phyloP scores from a whole-genome alignment of 2,329 filamentous ascomycete genomes.

The Microdochium nivale region DNA sequence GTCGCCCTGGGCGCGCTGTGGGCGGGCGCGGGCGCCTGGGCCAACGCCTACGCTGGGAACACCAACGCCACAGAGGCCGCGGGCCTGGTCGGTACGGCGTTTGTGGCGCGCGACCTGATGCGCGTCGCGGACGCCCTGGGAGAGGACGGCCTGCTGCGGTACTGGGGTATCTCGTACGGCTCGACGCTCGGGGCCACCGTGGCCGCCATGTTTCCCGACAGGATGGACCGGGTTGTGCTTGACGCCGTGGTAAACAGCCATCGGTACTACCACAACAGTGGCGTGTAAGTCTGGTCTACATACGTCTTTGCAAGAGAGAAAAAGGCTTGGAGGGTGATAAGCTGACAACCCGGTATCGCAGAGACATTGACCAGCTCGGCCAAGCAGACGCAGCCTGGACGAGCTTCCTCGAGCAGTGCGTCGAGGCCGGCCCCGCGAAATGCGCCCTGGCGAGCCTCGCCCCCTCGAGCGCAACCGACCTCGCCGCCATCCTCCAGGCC shows the following conservation, averaged over 20 bases:
- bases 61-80: slow-evolving; percentile 12
- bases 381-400: slow-evolving; percentile 18
- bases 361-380: slow-evolving; percentile 14
- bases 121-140: slow-evolving; percentile 26
- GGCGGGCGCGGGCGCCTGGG: slow-evolving; percentile 8
- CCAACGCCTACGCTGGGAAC: slow-evolving; percentile 13
- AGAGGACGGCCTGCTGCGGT: slow-evolving; percentile 26
- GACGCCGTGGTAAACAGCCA: slow-evolving; percentile 25
- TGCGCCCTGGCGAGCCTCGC: slow-evolving; percentile 15
- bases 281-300: slow-evolving; percentile 6
- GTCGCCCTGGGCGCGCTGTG: slow-evolving; percentile 8
- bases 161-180: slow-evolving; percentile 31
- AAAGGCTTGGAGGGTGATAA: too few relatives aligned
- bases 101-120: slow-evolving; percentile 28
- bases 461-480: slow-evolving; percentile 20
- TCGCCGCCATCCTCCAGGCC: slow-evolving; percentile 28
- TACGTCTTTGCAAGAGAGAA: too few relatives aligned
- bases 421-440: slow-evolving; percentile 10
- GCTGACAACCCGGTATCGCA: background rate
- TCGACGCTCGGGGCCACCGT: slow-evolving; percentile 27
- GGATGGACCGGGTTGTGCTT: slow-evolving; percentile 26
- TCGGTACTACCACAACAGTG: slow-evolving; percentile 20
- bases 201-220: slow-evolving; percentile 32
- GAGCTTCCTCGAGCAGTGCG: slow-evolving; percentile 17
- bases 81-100: slow-evolving; percentile 19